Evolutionary conservation across 2,329 filamentous ascomycete species (phyloP).

Genomic region (Pseudocercospora cruenta): DNA sequence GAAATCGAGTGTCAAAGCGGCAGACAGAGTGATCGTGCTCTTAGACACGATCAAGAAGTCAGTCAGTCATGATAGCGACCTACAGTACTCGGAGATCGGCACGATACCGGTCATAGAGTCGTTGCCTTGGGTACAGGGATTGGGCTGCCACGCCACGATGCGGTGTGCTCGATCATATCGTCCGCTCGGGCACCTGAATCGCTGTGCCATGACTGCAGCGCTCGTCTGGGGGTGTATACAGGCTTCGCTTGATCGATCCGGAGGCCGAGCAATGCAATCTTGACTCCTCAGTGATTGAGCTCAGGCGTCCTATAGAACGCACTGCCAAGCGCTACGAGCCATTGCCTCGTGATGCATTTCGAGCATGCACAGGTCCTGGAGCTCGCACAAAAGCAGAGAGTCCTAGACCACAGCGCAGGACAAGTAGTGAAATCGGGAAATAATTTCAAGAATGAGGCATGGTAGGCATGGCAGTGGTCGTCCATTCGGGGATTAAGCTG

Average conservation of each 20-base stretch:
- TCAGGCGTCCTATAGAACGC: no score
- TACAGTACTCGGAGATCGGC: neutral
- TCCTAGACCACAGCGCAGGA: neutral
- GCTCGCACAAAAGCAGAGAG: neutral
- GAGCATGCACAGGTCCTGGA: no score
- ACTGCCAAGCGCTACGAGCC: no score
- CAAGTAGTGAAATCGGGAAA: neutral
- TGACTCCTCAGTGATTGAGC: neutral
- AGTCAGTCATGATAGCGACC: neutral
- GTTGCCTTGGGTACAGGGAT: neutral
- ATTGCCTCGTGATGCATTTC: no score
- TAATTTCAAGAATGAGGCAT: neutral
- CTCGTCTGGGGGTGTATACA: neutral
- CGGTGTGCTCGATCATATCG: neutral
- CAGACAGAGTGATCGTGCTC: neutral
- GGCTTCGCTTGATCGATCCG: neutral
- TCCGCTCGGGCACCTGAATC: neutral
- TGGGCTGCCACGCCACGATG: neutral
- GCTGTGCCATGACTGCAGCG: neutral
- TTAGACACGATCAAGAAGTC: neutral
- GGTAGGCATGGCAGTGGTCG: neutral
- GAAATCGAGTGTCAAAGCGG: neutral
- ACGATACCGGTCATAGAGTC: neutral
- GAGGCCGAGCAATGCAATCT: neutral
- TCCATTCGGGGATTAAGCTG: conserved; percentile 8